Conservation (phyloP, 257 asterid species). For the Galeopsis tetrahit region DNA sequence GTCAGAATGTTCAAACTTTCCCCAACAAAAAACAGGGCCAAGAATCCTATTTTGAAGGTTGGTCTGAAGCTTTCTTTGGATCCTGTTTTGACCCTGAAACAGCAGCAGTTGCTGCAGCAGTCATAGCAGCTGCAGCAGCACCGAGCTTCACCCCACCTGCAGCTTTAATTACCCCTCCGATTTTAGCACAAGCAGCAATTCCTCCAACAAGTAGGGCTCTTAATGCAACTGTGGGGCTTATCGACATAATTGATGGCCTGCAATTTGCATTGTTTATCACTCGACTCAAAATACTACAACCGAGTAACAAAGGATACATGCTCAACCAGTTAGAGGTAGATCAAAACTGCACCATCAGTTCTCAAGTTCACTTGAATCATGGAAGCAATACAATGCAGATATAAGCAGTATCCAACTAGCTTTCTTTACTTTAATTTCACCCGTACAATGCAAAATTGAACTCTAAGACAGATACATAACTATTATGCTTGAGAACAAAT, state of each 20-base stretch:
- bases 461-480: background rate
- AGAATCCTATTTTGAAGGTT: constrained; percentile 40
- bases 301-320: background rate
- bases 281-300: background rate
- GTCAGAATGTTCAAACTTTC: constrained; percentile 14
- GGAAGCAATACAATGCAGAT: too few relatives aligned
- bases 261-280: constrained; percentile 3
- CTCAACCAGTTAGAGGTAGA: background rate
- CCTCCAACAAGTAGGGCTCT: constrained; percentile 84
- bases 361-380: too few relatives aligned
- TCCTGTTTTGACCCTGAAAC: constrained; percentile 64
- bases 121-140: constrained; percentile 87
- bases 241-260: constrained; percentile 49
- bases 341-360: background rate
- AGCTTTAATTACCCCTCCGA: constrained; percentile 76
- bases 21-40: constrained; percentile 24
- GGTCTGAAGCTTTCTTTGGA: constrained; percentile 41
- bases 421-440: background rate
- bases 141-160: constrained; percentile 87
- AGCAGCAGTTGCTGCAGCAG: constrained; percentile 89
- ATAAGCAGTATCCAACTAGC: background rate
- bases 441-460: background rate
- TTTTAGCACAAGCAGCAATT: constrained; percentile 78
- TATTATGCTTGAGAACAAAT: background rate
- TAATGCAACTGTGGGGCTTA: constrained; percentile 79